Evolutionary conservation across 2,329 filamentous ascomycete genomes (phyloP).

Genomic region (Thyridium curvatum): DNA sequence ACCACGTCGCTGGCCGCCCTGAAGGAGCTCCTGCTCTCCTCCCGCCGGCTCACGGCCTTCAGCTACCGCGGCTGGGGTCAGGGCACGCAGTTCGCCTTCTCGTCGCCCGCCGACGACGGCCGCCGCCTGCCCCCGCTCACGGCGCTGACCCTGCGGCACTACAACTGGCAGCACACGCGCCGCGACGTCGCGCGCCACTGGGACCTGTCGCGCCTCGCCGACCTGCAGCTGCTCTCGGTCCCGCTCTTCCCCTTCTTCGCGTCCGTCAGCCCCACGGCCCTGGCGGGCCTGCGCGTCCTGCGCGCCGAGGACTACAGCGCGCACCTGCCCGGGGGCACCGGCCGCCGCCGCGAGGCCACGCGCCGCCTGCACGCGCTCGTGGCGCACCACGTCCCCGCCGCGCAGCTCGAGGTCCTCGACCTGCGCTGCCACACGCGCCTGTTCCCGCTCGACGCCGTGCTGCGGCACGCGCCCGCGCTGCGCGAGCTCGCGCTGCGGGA

Average conservation of each 20-base stretch:
- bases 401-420: constrained; percentile 29
- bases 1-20: constrained; percentile 32
- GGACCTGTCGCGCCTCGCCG: constrained; percentile 36
- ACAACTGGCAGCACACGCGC: constrained; percentile 39
- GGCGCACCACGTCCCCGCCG: constrained; percentile 25
- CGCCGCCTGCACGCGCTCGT: constrained; percentile 29
- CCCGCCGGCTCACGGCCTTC: constrained; percentile 28
- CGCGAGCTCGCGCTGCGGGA: constrained; percentile 34
- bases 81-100: constrained; percentile 36
- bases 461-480: constrained; percentile 29
- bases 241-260: constrained; percentile 36
- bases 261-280: constrained; percentile 29
- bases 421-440: constrained; percentile 33
- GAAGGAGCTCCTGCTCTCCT: constrained; percentile 33
- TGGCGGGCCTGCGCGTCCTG: constrained; percentile 28
- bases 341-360: constrained; percentile 32
- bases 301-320: constrained; percentile 38
- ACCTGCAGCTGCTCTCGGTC: constrained; percentile 34
- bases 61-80: constrained; percentile 37
- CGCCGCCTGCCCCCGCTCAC: constrained; percentile 37
- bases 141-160: constrained; percentile 35
- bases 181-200: constrained; percentile 33
- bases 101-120: constrained; percentile 4
- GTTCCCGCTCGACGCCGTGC: constrained; percentile 33
- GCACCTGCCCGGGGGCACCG: constrained; percentile 27